Conservation (phyloP, 73 alveolate genomes). For the Symbiodinium natans region DNA sequence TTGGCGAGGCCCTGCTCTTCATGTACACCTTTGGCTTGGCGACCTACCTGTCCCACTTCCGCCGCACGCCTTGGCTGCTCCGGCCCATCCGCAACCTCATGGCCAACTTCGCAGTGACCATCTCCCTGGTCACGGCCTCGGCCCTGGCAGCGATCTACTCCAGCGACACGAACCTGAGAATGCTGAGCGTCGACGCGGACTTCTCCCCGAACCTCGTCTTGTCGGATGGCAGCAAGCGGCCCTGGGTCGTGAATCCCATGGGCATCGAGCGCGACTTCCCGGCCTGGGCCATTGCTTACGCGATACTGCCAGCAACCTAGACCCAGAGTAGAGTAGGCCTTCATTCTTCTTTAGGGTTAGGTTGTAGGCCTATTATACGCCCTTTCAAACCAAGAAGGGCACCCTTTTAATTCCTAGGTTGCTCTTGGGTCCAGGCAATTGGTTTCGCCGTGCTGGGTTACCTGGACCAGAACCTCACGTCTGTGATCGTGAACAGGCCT, state of each 20-base stretch:
- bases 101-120: conserved; percentile 10
- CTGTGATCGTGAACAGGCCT: no score
- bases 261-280: conserved; percentile 1
- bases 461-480: no score
- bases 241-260: conserved; percentile 9
- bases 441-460: no score
- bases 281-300: neutral
- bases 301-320: no score
- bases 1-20: neutral
- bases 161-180: neutral
- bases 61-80: neutral
- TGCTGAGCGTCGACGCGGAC: neutral
- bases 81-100: neutral
- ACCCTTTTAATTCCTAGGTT: no score
- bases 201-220: neutral
- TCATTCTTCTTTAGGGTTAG: no score
- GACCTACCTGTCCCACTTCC: neutral
- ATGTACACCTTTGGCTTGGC: neutral
- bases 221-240: conserved; percentile 20
- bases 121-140: neutral
- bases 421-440: no score
- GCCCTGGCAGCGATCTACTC: neutral
- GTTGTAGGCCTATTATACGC: no score
- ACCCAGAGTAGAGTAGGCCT: no score
- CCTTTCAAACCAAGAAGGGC: no score